Evolutionary conservation across 116 monocot species (phyloP).

Genomic region (Trichopus zeylanicus): DNA sequence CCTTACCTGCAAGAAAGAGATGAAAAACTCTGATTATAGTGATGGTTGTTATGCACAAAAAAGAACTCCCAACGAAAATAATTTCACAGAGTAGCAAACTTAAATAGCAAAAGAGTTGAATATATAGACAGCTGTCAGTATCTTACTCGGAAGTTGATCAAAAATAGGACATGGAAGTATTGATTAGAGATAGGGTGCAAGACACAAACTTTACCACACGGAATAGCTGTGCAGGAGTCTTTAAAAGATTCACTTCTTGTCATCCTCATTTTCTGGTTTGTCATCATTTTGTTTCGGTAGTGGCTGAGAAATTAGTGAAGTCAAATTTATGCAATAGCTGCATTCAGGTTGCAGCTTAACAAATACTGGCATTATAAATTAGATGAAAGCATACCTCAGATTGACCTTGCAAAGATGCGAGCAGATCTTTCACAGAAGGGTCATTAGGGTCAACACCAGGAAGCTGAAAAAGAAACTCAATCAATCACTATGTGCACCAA

Average conservation of each 20-base stretch:
- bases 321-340: neutral
- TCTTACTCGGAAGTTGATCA: too few species aligned
- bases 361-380: neutral
- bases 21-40: too few species aligned
- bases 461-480: conserved; percentile 34
- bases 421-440: conserved; percentile 71
- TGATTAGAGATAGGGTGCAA: neutral
- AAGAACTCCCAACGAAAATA: too few species aligned
- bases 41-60: too few species aligned
- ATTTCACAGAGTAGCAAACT: too few species aligned
- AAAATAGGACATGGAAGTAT: neutral
- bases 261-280: conserved; percentile 6
- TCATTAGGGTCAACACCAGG: conserved; percentile 95
- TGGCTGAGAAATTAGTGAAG: neutral
- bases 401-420: conserved; percentile 78
- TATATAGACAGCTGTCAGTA: too few species aligned
- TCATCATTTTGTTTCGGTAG: conserved; percentile 7
- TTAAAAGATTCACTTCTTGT: conserved; percentile 3
- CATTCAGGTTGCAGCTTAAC: neutral
- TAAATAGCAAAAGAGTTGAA: too few species aligned
- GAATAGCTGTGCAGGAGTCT: neutral
- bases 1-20: too few species aligned
- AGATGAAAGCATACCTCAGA: conserved; percentile 28
- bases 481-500: too few species aligned
- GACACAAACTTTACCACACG: neutral